Conservation (phyloP, 768 basidiomycete species). For the Kwoniella mangroviensis region DNA sequence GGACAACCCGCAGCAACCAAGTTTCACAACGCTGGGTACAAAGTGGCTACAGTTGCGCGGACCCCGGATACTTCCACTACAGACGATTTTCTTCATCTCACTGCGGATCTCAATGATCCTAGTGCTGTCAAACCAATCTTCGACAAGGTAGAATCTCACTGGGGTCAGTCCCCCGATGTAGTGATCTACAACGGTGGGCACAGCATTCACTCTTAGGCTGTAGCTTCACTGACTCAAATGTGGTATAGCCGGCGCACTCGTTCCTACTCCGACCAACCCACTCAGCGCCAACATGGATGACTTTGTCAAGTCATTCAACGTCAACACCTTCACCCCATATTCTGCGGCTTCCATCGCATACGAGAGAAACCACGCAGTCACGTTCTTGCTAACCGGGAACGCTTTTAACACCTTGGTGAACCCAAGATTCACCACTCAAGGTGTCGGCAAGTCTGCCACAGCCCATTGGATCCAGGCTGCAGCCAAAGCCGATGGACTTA, state of each 20-base stretch:
- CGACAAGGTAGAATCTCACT: neutral
- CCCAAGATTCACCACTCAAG: neutral
- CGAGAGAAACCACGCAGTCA: neutral
- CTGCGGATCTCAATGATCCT: constrained; percentile 5
- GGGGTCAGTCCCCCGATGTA: constrained; percentile 9
- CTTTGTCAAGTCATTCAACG: neutral
- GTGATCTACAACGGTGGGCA: constrained; percentile 11
- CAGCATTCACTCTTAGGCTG: neutral
- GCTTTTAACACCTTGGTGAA: constrained; percentile 2
- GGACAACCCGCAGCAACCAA: constrained; percentile 3
- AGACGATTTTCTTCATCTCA: constrained; percentile 5
- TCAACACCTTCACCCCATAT: constrained; percentile 4
- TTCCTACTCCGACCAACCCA: neutral
- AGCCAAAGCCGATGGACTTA: neutral
- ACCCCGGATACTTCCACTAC: neutral
- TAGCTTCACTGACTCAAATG: neutral
- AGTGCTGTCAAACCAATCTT: constrained; percentile 6
- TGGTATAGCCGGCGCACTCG: neutral
- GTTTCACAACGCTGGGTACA: constrained; percentile 4
- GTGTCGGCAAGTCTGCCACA: constrained; percentile 6
- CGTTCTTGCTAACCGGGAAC: constrained; percentile 8
- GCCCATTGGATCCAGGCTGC: constrained; percentile 7
- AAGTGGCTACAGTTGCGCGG: constrained; percentile 1
- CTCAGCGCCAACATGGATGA: constrained; percentile 3
- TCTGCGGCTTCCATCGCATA: constrained; percentile 8